A percentile compares a stretch with the other conserved stretches of the same genome.
These are phyloP conservation scores for Curvularia sp. DNA, from an alignment of 2,329 filamentous ascomycete genomes.

Conservation along the genomic window DNA sequence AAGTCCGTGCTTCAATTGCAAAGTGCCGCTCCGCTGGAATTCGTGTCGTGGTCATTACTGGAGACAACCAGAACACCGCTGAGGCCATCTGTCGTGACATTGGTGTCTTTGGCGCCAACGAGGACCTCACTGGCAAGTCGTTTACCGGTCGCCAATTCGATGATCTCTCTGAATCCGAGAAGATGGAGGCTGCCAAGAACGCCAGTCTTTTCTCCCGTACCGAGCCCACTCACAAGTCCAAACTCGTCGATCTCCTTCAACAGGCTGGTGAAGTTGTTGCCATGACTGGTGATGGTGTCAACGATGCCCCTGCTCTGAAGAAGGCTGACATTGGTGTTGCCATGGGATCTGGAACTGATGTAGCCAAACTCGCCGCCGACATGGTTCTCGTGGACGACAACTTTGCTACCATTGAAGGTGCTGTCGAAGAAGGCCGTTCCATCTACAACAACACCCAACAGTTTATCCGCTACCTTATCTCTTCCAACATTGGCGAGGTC, in stretches of 20 bases:
- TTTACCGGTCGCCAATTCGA: conserved; percentile 97
- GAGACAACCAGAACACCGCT: conserved; percentile 96
- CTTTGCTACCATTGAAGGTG: conserved; percentile 95
- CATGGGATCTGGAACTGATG: conserved; percentile 97
- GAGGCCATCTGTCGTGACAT: conserved; percentile 98
- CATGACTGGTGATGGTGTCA: conserved; percentile 99
- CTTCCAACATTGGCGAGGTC: conserved; percentile 98
- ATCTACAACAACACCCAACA: conserved; percentile 99
- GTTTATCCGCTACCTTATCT: conserved; percentile 98
- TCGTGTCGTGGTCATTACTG: conserved; percentile 95
- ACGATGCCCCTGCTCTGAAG: conserved; percentile 96
- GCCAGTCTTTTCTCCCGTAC: conserved; percentile 96
- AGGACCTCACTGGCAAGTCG: conserved; percentile 89
- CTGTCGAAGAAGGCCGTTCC: conserved; percentile 94
- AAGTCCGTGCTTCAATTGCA: conserved; percentile 83
- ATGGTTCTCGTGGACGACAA: conserved; percentile 99
- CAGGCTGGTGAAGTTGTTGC: conserved; percentile 92
- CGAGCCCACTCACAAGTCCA: conserved; percentile 96
- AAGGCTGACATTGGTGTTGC: conserved; percentile 99
- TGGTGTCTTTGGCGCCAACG: conserved; percentile 82
- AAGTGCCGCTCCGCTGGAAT: conserved; percentile 95
- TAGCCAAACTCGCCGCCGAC: conserved; percentile 93
- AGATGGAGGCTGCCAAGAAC: conserved; percentile 81
- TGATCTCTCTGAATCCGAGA: conserved; percentile 75
- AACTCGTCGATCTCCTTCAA: conserved; percentile 94